These are phyloP conservation scores for Spencermartinsiella ligniputridi DNA, from an alignment of 1,139 yeast species.

Conservation along the genomic window DNA sequence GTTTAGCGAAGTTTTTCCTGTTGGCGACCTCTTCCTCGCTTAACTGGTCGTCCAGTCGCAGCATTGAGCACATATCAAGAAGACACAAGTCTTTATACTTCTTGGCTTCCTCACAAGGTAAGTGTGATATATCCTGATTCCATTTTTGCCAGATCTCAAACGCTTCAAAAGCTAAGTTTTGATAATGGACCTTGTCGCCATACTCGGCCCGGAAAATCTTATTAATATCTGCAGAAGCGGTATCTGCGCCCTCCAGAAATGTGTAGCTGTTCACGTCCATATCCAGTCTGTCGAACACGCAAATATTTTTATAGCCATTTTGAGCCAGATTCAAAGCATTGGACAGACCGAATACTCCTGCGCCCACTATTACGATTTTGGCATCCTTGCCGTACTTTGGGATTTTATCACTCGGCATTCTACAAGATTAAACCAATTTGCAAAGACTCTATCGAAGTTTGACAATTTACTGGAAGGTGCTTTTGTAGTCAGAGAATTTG, in stretches of 20 bases:
- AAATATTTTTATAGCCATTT: conserved; percentile 24
- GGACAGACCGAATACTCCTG: conserved; percentile 46
- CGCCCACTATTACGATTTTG: conserved; percentile 37
- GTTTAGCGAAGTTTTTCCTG: conserved; percentile 8
- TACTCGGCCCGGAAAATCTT: conserved; percentile 41
- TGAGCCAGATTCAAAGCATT: conserved; percentile 36
- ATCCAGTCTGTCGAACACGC: conserved; percentile 36
- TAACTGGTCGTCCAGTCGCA: conserved; percentile 10
- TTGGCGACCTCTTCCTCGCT: conserved; percentile 10
- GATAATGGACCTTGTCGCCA: conserved; percentile 36
- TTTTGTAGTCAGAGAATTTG: neutral
- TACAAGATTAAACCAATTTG: neutral
- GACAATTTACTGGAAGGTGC: neutral
- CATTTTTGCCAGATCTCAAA: conserved; percentile 30
- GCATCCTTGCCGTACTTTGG: conserved; percentile 6
- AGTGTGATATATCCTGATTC: conserved; percentile 7
- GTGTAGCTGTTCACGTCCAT: conserved; percentile 34
- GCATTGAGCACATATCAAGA: conserved; percentile 12
- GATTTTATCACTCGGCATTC: neutral
- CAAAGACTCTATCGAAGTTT: neutral
- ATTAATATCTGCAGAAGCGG: conserved; percentile 42
- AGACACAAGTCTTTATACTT: conserved; percentile 8
- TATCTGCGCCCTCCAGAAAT: conserved; percentile 15
- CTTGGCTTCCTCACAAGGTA: conserved; percentile 9
- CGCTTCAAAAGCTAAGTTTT: conserved; percentile 38